phyloP scores from a whole-genome alignment of 495 filamentous ascomycete species.

The Platismatia glauca region DNA sequence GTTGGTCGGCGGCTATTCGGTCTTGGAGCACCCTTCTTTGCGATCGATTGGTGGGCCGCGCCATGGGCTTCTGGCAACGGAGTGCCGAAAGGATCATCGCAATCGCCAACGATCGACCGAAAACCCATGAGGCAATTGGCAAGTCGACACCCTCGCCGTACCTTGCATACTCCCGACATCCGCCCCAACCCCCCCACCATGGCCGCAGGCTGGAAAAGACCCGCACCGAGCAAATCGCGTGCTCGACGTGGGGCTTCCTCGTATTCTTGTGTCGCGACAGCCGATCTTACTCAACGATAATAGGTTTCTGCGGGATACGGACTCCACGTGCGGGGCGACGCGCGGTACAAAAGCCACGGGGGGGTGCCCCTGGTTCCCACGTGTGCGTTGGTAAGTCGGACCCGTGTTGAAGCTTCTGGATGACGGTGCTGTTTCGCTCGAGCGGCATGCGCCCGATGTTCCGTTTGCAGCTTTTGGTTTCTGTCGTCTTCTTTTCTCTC shows the following conservation, averaged over 20 bases:
- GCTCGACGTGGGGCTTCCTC: background rate
- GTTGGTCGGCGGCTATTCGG: no score
- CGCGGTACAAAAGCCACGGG: background rate
- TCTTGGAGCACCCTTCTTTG: no score
- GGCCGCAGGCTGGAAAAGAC: background rate
- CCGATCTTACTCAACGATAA: background rate
- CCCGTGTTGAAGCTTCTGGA: no score
- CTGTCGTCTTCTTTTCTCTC: background rate
- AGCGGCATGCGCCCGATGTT: background rate
- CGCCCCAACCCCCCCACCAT: background rate
- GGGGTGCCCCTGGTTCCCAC: background rate
- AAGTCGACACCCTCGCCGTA: background rate
- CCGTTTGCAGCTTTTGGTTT: background rate
- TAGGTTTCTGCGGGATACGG: background rate
- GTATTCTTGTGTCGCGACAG: background rate
- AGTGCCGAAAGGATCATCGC: no score
- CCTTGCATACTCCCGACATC: background rate
- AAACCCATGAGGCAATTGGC: background rate
- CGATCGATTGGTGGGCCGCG: no score
- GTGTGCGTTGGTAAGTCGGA: background rate
- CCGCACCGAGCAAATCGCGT: background rate
- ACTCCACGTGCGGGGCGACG: background rate
- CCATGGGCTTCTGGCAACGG: no score
- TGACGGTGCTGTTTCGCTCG: background rate
- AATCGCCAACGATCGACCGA: no score